These are phyloP conservation scores for Pleoardoris graminearum DNA, from an alignment of 2,329 filamentous ascomycete genomes.

Conservation along the genomic window DNA sequence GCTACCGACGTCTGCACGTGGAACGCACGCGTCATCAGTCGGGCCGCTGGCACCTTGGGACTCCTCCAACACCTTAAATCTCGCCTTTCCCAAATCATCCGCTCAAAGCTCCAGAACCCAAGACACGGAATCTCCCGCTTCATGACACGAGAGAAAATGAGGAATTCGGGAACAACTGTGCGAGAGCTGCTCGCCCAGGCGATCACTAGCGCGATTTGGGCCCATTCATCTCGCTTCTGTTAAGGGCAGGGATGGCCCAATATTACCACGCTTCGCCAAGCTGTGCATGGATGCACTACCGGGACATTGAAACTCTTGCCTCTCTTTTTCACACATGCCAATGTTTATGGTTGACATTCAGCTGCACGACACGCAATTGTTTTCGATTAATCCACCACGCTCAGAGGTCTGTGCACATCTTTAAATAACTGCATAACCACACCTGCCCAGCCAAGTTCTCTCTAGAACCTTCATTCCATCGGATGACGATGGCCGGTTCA, in stretches of 20 bases:
- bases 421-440: too few species aligned
- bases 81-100: neutral
- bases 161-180: neutral
- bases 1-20: neutral
- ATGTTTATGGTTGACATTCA: too few species aligned
- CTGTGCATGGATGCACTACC: neutral
- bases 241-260: neutral
- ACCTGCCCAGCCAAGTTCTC: too few species aligned
- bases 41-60: neutral
- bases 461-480: too few species aligned
- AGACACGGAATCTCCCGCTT: neutral
- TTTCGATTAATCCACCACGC: too few species aligned
- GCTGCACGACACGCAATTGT: too few species aligned
- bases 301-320: too few species aligned
- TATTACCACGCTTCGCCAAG: constrained; percentile 5
- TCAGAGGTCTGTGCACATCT: too few species aligned
- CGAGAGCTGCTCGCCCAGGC: neutral
- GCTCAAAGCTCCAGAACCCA: neutral
- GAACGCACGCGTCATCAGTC: neutral
- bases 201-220: neutral
- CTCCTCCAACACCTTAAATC: neutral
- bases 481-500: too few species aligned
- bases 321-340: too few species aligned
- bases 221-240: neutral
- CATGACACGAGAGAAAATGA: neutral